Percentiles rank a stretch among this genome's conserved stretches.
phyloP scores from a whole-genome alignment of 2,329 filamentous ascomycete species.

The Colletotrichum noveboracense region DNA sequence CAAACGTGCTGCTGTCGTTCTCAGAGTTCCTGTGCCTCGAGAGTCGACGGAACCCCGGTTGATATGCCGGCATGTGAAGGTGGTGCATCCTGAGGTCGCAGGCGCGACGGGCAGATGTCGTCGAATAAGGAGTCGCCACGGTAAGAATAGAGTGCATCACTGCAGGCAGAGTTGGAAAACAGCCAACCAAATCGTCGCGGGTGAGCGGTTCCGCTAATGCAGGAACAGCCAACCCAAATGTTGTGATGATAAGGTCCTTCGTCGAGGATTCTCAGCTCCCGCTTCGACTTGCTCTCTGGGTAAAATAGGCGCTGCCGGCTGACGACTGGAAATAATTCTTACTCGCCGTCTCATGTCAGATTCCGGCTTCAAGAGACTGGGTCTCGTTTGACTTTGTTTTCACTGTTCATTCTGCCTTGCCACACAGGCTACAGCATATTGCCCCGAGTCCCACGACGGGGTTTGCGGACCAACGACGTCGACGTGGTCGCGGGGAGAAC shows the following conservation, averaged over 20 bases:
- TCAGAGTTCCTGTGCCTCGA: not conserved
- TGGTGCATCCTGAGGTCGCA: not conserved
- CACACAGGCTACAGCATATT: not conserved
- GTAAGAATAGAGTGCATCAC: not conserved
- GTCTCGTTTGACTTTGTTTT: not conserved
- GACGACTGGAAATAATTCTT: not conserved
- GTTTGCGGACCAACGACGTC: conserved; percentile 1
- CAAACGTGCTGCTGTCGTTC: not conserved
- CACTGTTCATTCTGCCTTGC: not conserved
- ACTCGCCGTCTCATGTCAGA: not conserved
- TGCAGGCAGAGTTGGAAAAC: not conserved
- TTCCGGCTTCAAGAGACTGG: not conserved
- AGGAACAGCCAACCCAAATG: conserved; percentile 16
- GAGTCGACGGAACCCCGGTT: not conserved
- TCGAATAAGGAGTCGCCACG: conserved; percentile 18
- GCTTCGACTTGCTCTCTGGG: not conserved
- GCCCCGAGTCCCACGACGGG: not conserved
- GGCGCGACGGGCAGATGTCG: not conserved
- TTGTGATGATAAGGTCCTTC: not conserved
- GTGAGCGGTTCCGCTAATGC: conserved; percentile 16
- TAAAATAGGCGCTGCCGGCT: not conserved
- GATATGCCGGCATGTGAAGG: not conserved
- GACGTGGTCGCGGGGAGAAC: conserved; percentile 4
- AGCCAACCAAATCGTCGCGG: not conserved
- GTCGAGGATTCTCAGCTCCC: not conserved